Evolutionary conservation across 1,284 basidiomycete genomes (phyloP), one percentile per base, ranked within the genome.

Genomic region (Laetiporus sulphureus): DNA sequence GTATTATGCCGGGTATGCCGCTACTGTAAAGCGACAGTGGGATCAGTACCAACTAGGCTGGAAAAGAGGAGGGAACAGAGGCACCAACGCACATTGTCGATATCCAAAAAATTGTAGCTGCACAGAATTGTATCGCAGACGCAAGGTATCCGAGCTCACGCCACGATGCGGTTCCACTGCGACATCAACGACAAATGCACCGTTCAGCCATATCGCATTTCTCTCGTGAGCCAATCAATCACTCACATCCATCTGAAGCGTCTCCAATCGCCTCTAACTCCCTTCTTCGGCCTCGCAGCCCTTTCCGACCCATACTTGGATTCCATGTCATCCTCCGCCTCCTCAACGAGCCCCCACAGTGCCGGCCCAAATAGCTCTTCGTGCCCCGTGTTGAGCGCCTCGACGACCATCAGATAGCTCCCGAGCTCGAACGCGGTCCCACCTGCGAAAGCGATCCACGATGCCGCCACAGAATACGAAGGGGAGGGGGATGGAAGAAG

Each of bases 31-130:
- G 16, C 21, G 19, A 21, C 11, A 20, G 5, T n/a, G 30, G 22
- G 5, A 11, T 46, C 13, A 8, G 23, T 19, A 7, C 18, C 7
- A 5, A 21, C 29, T n/a, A 5, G 4, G 23, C 10, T 11, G 23
- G 19, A 35, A 19, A 33, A 21, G 21, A 30, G 27, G 29, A 23
- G 20, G 19, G 22, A 34, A 7, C 33, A 24, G 39, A 15, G 27
- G 13, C 11, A 27, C 11, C 4, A 31, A 47, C 48, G 22, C 39
- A 65, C 64, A 74, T 60, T 1, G 73, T 75, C 11, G 62, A 58
- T 16, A 78, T 68, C 77, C 76, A 79, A 61, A 79, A 79, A 38
- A 79, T 66, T 1, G 69, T 69, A 0, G 77, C 77, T 0, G 69
- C 76, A 39, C 62, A 65, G 21, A 76, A 55, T 54, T 79, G 76